Evolutionary conservation across 2,329 filamentous ascomycete genomes (phyloP), one percentile per base, ranked within the genome.

Genomic region (Fusarium multiceps): DNA sequence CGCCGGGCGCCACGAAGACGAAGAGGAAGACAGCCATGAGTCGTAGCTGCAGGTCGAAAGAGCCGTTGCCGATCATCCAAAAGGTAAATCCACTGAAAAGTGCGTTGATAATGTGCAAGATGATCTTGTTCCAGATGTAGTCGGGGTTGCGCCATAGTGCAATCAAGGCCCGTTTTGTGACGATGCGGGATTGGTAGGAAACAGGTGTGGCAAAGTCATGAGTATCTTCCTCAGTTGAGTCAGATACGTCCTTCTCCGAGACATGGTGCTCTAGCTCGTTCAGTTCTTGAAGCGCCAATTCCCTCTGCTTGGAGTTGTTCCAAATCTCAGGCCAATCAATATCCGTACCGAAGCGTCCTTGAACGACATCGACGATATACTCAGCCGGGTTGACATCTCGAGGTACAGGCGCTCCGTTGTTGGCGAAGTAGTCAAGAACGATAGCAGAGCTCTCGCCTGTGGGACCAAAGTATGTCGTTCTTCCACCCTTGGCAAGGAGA

Each of bases 311-410:
- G 1, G 88, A 93, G 21, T 84, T 83, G 25, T 85, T 81, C 91
- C 91, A 93, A 68, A 92, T 86, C 37, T 91, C 83, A 74, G 89
- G 90, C 90, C 89, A 93, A 75, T 92, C 86, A 27, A 72, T 78
- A 57, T 79, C 80, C 1, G 82, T 23, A 4, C 27, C 46, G 83
- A 2, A 85, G 72, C 34, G 78, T 73, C 2, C 86, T 86, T 6
- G 86, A 85, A 85, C 83, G 23, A 86, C 83, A 55, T 87, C 84
- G 53, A 94, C 87, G 88, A 94, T 93, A 82, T 89, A 92, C 77
- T 93, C 92, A 0, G 92, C 92, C 2, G 90, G 90, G 72, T 93
- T 93, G 16, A 87, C 87, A 1, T 88, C 86, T 0, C 81, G 70
- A 1, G 85, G 84, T 66, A 90, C 91, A 2, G 86, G 83, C 0